These are phyloP conservation scores for Tetrastigma voinierianum DNA, from an alignment of 164 flowering plant genomes.

Conservation along the genomic window DNA sequence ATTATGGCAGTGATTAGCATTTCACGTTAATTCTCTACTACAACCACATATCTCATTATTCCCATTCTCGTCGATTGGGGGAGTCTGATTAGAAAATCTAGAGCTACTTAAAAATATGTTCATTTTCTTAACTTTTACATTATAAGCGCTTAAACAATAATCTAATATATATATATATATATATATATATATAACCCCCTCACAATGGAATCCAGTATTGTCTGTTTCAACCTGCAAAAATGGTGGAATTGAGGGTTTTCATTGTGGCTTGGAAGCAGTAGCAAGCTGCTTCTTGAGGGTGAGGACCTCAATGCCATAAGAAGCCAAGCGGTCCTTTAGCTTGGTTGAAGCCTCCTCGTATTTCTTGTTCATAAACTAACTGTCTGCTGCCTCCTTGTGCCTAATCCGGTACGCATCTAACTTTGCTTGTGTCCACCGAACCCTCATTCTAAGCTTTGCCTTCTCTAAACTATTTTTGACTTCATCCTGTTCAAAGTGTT, in stretches of 20 bases:
- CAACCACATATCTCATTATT: no score
- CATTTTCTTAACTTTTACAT: no score
- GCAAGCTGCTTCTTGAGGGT: constrained; percentile 61
- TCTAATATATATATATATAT: no score
- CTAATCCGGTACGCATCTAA: constrained; percentile 53
- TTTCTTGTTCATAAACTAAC: constrained; percentile 49
- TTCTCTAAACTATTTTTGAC: constrained; percentile 33
- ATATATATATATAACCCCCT: no score
- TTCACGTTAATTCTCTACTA: no score
- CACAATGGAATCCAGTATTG: no score
- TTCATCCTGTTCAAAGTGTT: constrained; percentile 52
- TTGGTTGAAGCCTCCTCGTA: constrained; percentile 53
- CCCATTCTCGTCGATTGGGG: no score
- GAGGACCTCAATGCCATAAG: constrained; percentile 47
- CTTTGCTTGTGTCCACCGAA: constrained; percentile 59
- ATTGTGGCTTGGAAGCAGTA: constrained; percentile 1
- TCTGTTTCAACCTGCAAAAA: neutral
- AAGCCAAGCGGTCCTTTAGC: constrained; percentile 55
- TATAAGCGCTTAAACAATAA: no score
- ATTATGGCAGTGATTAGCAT: no score
- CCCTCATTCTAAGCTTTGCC: constrained; percentile 74
- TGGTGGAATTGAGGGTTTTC: no score
- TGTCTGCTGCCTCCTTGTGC: constrained; percentile 48
- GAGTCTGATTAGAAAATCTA: no score
- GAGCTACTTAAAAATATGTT: no score